Evolutionary conservation across 176 grass and related monocot species (phyloP).

Genomic region (Triticum aestivum): DNA sequence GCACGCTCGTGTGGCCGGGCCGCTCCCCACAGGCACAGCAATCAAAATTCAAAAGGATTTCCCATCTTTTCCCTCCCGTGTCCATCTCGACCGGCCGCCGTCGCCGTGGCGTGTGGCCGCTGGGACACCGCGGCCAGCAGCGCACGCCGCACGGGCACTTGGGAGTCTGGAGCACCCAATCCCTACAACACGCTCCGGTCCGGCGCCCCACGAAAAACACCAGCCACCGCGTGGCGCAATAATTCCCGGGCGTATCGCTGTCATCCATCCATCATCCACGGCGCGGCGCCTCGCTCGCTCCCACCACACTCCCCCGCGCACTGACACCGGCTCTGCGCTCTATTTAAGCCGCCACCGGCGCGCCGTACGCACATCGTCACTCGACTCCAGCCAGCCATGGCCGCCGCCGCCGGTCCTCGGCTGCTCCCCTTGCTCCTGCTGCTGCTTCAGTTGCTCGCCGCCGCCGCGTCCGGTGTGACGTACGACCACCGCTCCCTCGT

Average conservation of each 20-base stretch:
- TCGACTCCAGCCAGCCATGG: constrained; percentile 32
- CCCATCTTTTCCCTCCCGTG: neutral
- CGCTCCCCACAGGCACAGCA: neutral
- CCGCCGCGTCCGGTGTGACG: constrained; percentile 53
- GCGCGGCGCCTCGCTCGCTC: neutral
- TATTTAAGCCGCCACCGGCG: constrained; percentile 28
- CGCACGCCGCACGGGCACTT: too few species aligned
- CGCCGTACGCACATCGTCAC: neutral
- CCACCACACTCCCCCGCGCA: neutral
- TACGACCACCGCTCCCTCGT: constrained; percentile 95
- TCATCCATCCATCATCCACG: neutral
- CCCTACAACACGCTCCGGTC: neutral
- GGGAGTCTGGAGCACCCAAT: neutral
- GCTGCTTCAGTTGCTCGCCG: neutral
- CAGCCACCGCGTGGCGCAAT: constrained; percentile 22
- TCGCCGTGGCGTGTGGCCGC: too few species aligned
- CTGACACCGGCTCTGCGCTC: neutral
- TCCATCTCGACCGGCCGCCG: too few species aligned
- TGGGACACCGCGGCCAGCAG: too few species aligned
- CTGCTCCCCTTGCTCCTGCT: constrained; percentile 36
- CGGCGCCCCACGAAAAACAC: neutral
- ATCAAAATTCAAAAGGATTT: neutral
- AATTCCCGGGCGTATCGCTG: constrained; percentile 14
- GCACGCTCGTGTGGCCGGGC: neutral
- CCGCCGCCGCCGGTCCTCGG: neutral